Conservation (phyloP, 129 eudicot genomes). For the Erigeron canadensis region DNA sequence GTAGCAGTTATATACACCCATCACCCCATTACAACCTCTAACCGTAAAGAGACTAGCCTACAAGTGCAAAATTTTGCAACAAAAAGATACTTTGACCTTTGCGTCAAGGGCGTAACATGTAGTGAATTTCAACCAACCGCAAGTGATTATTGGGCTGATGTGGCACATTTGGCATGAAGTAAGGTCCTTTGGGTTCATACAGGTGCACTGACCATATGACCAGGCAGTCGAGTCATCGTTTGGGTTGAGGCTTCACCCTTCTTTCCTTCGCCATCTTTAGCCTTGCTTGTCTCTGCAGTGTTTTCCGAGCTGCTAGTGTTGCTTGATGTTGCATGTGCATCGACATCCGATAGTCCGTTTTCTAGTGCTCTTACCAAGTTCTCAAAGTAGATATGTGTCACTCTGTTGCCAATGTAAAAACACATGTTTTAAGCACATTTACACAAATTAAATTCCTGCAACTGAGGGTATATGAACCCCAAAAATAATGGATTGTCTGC, state of each 20-base stretch:
- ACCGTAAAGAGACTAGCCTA: neutral
- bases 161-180: constrained; percentile 44
- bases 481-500: too few relatives aligned
- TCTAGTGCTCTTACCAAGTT: constrained; percentile 73
- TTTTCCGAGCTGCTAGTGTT: constrained; percentile 37
- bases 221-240: constrained; percentile 49
- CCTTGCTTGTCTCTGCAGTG: constrained; percentile 55
- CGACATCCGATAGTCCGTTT: constrained; percentile 60
- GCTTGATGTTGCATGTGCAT: constrained; percentile 45
- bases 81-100: constrained; percentile 18
- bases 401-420: constrained; percentile 37
- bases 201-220: constrained; percentile 65
- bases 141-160: constrained; percentile 7
- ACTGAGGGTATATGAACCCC: neutral
- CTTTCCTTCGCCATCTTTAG: constrained; percentile 49
- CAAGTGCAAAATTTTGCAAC: constrained; percentile 17
- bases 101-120: constrained; percentile 19
- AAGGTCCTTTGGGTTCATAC: constrained; percentile 28
- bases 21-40: constrained; percentile 24
- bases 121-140: constrained; percentile 1
- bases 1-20: constrained; percentile 36
- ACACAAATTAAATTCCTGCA: neutral
- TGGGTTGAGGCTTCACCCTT: constrained; percentile 32
- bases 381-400: constrained; percentile 71
- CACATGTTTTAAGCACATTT: neutral